Evolutionary conservation across 2,329 filamentous ascomycete species (phyloP).

Genomic region (Ophiocordyceps sinensis): DNA sequence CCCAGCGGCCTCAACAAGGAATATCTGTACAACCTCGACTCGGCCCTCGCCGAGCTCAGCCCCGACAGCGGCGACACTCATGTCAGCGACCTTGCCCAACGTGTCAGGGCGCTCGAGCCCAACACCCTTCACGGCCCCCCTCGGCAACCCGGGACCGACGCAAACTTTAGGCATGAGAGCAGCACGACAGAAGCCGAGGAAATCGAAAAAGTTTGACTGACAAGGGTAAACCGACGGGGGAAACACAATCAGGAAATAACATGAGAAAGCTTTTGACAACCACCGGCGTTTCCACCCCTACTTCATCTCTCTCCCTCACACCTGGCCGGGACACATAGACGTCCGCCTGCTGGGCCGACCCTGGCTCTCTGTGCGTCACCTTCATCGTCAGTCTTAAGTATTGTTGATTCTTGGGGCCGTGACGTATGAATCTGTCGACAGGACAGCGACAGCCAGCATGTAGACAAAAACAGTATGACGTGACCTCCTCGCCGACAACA

Average conservation of each 20-base stretch:
- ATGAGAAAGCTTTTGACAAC: slow-evolving; percentile 3
- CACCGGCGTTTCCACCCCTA: background rate
- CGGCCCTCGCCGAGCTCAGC: slow-evolving; percentile 57
- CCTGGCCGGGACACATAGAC: slow-evolving; percentile 1
- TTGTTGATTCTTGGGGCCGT: background rate
- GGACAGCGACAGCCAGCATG: background rate
- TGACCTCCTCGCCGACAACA: background rate
- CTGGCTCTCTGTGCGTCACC: background rate
- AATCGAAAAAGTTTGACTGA: slow-evolving; percentile 10
- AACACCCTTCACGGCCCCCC: slow-evolving; percentile 3
- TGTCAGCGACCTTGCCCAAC: slow-evolving; percentile 63
- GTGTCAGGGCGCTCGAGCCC: slow-evolving; percentile 47
- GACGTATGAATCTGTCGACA: no score
- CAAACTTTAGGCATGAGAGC: slow-evolving; percentile 10
- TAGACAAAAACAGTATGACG: background rate
- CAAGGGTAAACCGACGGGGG: background rate
- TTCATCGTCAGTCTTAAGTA: background rate
- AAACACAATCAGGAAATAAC: background rate
- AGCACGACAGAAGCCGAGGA: slow-evolving; percentile 16
- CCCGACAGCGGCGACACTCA: slow-evolving; percentile 70
- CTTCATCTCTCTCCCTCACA: slow-evolving; percentile 1
- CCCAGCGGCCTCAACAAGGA: slow-evolving; percentile 84
- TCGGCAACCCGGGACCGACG: slow-evolving; percentile 3
- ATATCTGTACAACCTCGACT: slow-evolving; percentile 72
- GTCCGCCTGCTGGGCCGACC: slow-evolving; percentile 1